Conservation (phyloP, 129 eudicot genomes). For the Erigeron canadensis region DNA sequence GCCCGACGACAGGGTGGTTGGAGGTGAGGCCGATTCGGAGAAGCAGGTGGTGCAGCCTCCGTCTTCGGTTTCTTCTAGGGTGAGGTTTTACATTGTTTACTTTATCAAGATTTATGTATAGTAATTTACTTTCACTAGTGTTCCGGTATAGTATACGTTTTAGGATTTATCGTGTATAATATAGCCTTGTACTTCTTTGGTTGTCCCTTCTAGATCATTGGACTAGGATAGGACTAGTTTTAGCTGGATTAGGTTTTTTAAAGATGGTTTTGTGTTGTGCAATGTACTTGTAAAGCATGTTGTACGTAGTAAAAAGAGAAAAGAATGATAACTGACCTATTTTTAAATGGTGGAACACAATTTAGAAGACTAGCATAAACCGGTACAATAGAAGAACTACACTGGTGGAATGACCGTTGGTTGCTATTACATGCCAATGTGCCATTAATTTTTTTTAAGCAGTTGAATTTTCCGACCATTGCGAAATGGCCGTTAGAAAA, state of each 20-base stretch:
- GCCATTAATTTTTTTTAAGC: not conserved
- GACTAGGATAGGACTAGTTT: no score
- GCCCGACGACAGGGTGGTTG: conserved; percentile 33
- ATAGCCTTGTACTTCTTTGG: no score
- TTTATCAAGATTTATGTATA: not conserved
- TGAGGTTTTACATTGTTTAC: conserved; percentile 30
- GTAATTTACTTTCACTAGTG: not conserved
- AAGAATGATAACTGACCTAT: not conserved
- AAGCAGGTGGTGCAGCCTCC: conserved; percentile 30
- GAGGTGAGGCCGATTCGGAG: conserved; percentile 33
- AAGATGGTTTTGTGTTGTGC: no score
- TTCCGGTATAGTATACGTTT: not conserved
- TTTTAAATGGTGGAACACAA: not conserved
- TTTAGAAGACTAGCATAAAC: not conserved
- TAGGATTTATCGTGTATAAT: no score
- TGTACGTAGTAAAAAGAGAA: not conserved
- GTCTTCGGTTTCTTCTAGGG: conserved; percentile 56
- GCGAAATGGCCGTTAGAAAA: not conserved
- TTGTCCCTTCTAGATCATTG: no score
- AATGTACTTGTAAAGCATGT: not conserved
- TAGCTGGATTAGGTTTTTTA: no score
- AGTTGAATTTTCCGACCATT: conserved; percentile 3
- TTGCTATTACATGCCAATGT: not conserved
- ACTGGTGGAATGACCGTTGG: not conserved
- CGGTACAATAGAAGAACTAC: not conserved